Conservation (phyloP, 371 early-diverging fungal species). For the Lichtheimia hyalospora region DNA sequence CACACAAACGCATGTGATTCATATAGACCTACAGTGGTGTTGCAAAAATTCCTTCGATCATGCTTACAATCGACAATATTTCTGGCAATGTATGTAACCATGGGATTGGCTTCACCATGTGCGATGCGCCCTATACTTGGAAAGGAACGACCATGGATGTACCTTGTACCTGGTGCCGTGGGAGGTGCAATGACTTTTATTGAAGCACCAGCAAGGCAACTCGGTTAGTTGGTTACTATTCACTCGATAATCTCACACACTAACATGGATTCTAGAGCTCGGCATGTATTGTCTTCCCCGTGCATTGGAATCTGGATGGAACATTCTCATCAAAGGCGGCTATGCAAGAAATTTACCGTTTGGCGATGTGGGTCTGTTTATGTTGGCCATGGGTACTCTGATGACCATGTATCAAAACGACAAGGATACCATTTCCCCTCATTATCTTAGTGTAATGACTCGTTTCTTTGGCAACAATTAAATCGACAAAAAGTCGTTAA, state of each 20-base stretch:
- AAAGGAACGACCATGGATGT: conserved; percentile 54
- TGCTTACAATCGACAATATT: conserved; percentile 72
- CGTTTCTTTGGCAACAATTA: conserved; percentile 82
- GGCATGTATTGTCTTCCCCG: conserved; percentile 82
- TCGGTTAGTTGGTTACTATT: conserved; percentile 29
- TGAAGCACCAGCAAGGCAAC: conserved; percentile 74
- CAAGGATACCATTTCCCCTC: conserved; percentile 66
- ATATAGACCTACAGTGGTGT: conserved; percentile 28
- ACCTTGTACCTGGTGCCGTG: conserved; percentile 64
- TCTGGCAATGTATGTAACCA: conserved; percentile 65
- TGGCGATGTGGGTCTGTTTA: conserved; percentile 66
- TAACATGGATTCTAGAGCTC: conserved; percentile 51
- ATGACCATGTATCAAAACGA: conserved; percentile 85
- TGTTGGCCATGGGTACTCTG: conserved; percentile 72
- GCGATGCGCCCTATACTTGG: conserved; percentile 53
- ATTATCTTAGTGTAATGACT: conserved; percentile 76
- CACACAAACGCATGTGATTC: background rate
- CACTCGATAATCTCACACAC: too few relatives aligned
- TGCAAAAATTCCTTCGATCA: conserved; percentile 46
- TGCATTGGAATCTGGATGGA: conserved; percentile 76
- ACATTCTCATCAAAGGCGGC: conserved; percentile 46
- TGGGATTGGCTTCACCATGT: conserved; percentile 68
- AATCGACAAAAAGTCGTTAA: conserved; percentile 6
- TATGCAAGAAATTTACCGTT: conserved; percentile 44
- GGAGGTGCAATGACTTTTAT: conserved; percentile 70